Evolutionary conservation across 1,139 yeast genomes (phyloP).

Genomic region (Tardiomyces blankii): DNA sequence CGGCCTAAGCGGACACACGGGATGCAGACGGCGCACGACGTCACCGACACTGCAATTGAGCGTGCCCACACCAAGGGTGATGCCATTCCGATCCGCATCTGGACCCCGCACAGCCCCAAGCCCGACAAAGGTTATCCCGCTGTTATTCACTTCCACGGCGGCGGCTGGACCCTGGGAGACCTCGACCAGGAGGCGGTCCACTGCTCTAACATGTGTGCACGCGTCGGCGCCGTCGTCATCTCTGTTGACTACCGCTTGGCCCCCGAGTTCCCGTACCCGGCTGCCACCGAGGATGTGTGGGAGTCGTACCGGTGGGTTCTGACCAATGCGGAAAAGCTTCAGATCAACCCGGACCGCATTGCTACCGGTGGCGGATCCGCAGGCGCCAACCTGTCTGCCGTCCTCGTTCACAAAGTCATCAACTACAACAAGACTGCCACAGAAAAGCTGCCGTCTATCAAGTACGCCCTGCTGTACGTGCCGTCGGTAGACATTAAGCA

Average conservation of each 20-base stretch:
- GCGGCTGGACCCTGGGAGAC: constrained; percentile 27
- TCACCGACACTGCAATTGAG: background rate
- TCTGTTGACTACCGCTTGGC: constrained; percentile 33
- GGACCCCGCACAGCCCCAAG: background rate
- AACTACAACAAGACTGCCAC: background rate
- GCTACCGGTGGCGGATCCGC: constrained; percentile 8
- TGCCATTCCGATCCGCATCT: background rate
- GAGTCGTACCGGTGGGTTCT: constrained; percentile 22
- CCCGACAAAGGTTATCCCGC: background rate
- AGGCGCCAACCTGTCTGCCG: constrained; percentile 6
- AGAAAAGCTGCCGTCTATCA: background rate
- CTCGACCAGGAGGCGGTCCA: constrained; percentile 22
- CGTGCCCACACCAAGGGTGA: background rate
- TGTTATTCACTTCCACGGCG: constrained; percentile 25
- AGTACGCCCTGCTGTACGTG: background rate
- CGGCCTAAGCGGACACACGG: background rate
- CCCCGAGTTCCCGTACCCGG: constrained; percentile 42
- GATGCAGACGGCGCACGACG: background rate
- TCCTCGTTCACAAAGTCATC: constrained; percentile 4
- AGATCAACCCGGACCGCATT: constrained; percentile 4
- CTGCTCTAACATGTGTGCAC: constrained; percentile 15
- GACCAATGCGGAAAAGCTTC: constrained; percentile 4
- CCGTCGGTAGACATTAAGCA: background rate
- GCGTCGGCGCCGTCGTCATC: constrained; percentile 19
- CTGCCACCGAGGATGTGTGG: constrained; percentile 37